Evolutionary conservation across 306 rosid species (phyloP), one percentile per base, ranked within the genome.

Genomic region (Geum urbanum): DNA sequence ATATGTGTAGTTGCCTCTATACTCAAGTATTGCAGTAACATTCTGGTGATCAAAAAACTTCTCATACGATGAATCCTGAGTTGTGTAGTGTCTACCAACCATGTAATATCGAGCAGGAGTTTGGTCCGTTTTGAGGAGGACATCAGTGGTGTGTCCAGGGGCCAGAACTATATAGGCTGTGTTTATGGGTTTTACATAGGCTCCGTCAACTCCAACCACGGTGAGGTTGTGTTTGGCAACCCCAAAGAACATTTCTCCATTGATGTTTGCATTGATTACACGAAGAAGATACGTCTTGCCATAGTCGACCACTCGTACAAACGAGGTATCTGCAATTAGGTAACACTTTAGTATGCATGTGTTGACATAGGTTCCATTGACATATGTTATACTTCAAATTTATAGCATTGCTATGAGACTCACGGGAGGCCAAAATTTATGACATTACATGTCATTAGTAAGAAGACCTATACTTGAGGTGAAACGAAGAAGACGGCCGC

Each of bases 131-230:
- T 27, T 62, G 11, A 76, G 22, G 9, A 76, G 13, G 66, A 76
- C 8, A 24, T 76, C 64, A 70, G 70, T 76, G 11, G 80, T 65
- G 62, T 76, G 80, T 40, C 80, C 80, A 5, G 80, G 75, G 39
- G 62, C 53, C 5, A 69, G 52, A 58, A 69, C 46, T 11, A 62
- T 44, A 37, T 51, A 76, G 9, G 46, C 6, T 0, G 58, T 24
- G 64, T 41, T 8, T 4, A 76, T n/a, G 44, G 73, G 75, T 22
- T 76, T 76, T 2, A 46, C 39, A 27, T 76, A 76, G 45, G 37
- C 35, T 11, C 74, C 79, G 1, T 76, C 79, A 15, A 59, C 54
- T 9, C 50, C 74, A 0, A 76, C 75, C 3, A 69, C 63, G 19
- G 66, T 76, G 32, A 76, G 64, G 20, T 9, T 32, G 18, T 76